Evolutionary conservation across 768 basidiomycete genomes (phyloP), one percentile per base, ranked within the genome.

Genomic region (Russula sp.): DNA sequence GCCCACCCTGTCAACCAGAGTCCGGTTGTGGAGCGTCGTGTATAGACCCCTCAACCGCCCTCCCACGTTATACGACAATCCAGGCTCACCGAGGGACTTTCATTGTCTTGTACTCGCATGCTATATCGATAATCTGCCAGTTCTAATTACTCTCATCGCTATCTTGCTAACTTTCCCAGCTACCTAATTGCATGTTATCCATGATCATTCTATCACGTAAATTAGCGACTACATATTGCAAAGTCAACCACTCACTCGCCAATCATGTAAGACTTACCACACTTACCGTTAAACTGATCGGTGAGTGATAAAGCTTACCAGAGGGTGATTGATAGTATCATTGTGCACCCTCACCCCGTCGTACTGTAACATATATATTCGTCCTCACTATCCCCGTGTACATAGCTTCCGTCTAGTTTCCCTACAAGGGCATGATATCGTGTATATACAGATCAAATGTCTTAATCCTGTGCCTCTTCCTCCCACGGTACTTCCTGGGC

Each of bases 281-380:
- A 27, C 27, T 27, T 27, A 27, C 27, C 27, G 0, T 2, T 27
- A 27, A 27, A 27, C 27, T 27, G 27, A 27, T 27, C 27, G 3
- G 27, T 27, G 27, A 27, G 27, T 27, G 27, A 27, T 27, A 27
- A 27, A 27, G 27, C 27, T 27, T 27, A 27, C 27, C 3, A 27
- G 3, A 27, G 27, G 27, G 27, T 27, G 27, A 27, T 27, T 27
- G 27, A 27, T 27, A 27, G 27, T 55, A 59, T 59, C 53, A 63
- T 18, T 20, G 27, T 51, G 59, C 59, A 64, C 49, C 51, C 54
- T 42, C 48, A 50, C 7, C 34, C 48, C 8, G 40, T 52, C 45
- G 54, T 52, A 60, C 32, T 60, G 57, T 64, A 64, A 59, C 40
- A 55, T 60, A 64, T 31, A 51, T 62, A 34, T 54, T 27, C 27